Percentiles rank a stretch among this genome's conserved stretches.
phyloP scores from a whole-genome alignment of 2,329 filamentous ascomycete genomes.

The Epichloe typhina region DNA sequence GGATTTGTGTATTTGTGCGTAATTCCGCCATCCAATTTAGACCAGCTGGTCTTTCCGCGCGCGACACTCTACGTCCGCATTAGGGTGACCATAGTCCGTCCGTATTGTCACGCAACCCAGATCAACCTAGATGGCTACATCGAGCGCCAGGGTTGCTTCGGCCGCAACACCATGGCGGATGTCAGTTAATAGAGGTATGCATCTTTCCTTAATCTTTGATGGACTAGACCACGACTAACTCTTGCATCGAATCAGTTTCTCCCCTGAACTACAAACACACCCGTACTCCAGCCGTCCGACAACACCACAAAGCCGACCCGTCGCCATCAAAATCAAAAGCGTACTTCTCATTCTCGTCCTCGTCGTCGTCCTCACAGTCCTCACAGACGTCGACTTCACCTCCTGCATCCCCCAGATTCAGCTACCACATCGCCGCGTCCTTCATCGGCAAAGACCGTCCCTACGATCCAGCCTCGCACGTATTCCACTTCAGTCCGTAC shows the following conservation, averaged over 20 bases:
- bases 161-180: slow-evolving; percentile 9
- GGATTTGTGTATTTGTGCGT: background rate
- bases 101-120: background rate
- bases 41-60: background rate
- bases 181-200: slow-evolving; percentile 6
- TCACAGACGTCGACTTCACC: slow-evolving; percentile 10
- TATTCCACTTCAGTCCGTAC: slow-evolving; percentile 60
- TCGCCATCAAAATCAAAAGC: background rate
- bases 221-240: background rate
- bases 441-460: slow-evolving; percentile 60
- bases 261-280: background rate
- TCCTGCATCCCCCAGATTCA: slow-evolving; percentile 30
- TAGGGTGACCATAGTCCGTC: no score
- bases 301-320: background rate
- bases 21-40: background rate
- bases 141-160: slow-evolving; percentile 8
- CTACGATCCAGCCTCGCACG: slow-evolving; percentile 54
- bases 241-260: background rate
- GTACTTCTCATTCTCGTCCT: slow-evolving; percentile 5
- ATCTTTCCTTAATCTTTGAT: background rate
- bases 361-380: slow-evolving; percentile 2
- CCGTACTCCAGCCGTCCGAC: background rate
- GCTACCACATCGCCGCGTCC: slow-evolving; percentile 60
- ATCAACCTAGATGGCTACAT: slow-evolving; percentile 8
- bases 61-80: background rate